Percentiles rank a stretch among this genome's conserved stretches.
phyloP scores from a whole-genome alignment of 2,329 filamentous ascomycete species.

The Paracoccidioides lutzii region DNA sequence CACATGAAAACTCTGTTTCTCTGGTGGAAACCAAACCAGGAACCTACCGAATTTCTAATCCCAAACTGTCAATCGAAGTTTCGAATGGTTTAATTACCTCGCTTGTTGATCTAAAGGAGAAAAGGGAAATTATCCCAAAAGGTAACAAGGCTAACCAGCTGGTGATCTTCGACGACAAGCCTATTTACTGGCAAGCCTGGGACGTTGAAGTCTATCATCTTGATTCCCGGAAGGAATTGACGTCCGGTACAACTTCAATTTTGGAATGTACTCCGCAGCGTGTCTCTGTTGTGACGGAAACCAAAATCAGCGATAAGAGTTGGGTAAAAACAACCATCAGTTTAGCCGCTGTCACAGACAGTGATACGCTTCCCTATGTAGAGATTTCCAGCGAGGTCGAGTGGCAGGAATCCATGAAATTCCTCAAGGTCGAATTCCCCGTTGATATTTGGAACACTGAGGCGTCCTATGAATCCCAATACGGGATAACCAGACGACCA shows the following conservation, averaged over 20 bases:
- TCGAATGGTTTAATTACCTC: slow-evolving; percentile 69
- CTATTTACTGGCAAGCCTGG: slow-evolving; percentile 95
- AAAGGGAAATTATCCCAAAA: slow-evolving; percentile 64
- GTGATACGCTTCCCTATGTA: slow-evolving; percentile 51
- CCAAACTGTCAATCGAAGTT: slow-evolving; percentile 60
- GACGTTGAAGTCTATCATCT: slow-evolving; percentile 96
- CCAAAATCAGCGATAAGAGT: slow-evolving; percentile 75
- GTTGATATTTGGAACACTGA: slow-evolving; percentile 84
- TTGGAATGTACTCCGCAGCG: slow-evolving; percentile 58
- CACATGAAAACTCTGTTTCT: slow-evolving; percentile 24
- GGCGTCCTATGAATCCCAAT: slow-evolving; percentile 90
- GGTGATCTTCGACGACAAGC: slow-evolving; percentile 94
- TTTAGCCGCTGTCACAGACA: slow-evolving; percentile 55
- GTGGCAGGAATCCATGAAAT: slow-evolving; percentile 94
- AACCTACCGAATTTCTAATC: slow-evolving; percentile 68
- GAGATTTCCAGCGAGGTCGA: slow-evolving; percentile 80
- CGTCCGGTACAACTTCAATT: slow-evolving; percentile 55
- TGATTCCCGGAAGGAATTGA: slow-evolving; percentile 66
- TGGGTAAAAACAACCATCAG: slow-evolving; percentile 78
- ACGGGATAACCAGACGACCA: slow-evolving; percentile 72
- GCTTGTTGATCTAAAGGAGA: slow-evolving; percentile 58
- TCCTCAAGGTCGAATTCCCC: slow-evolving; percentile 97
- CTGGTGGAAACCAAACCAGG: slow-evolving; percentile 43
- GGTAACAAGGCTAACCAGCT: slow-evolving; percentile 73
- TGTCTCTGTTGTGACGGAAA: slow-evolving; percentile 71